These are phyloP conservation scores for Didymella pomorum DNA, from an alignment of 2,329 filamentous ascomycete species.

Conservation along the genomic window DNA sequence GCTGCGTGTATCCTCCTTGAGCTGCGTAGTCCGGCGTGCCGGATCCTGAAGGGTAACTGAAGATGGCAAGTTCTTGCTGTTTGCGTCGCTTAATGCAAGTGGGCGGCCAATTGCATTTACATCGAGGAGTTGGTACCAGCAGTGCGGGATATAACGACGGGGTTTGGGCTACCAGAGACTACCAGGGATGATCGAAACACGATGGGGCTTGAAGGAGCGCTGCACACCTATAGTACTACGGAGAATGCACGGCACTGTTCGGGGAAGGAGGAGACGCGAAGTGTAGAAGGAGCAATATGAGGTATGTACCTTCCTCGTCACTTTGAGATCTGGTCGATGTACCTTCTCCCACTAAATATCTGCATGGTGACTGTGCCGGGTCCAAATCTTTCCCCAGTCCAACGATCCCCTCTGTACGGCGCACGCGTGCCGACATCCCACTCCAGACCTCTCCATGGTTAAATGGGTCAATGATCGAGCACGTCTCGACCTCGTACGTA, in stretches of 20 bases:
- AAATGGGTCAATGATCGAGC: not conserved
- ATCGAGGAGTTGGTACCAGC: slow-evolving; percentile 11
- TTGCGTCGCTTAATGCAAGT: not conserved
- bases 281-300: slow-evolving; percentile 20
- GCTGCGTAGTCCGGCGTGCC: slow-evolving; percentile 8
- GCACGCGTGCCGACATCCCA: not conserved
- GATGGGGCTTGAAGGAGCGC: slow-evolving; percentile 25
- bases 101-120: slow-evolving; percentile 2
- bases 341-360: not conserved
- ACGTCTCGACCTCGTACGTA: not conserved
- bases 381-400: not conserved
- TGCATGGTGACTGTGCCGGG: not conserved
- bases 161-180: slow-evolving; percentile 16
- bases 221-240: slow-evolving; percentile 26
- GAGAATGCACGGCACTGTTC: slow-evolving; percentile 18
- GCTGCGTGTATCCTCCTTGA: slow-evolving; percentile 16
- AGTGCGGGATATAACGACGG: slow-evolving; percentile 19
- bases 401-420: not conserved
- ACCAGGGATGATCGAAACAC: slow-evolving; percentile 25
- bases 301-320: slow-evolving; percentile 22
- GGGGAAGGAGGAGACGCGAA: slow-evolving; percentile 37
- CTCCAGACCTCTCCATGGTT: not conserved
- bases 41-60: slow-evolving; percentile 9
- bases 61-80: slow-evolving; percentile 4
- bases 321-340: not conserved